A percentile compares a stretch with the other conserved stretches of the same genome.
These are phyloP conservation scores for Eucalyptus globulus DNA, from an alignment of 345 rosid genomes.

Conservation along the genomic window DNA sequence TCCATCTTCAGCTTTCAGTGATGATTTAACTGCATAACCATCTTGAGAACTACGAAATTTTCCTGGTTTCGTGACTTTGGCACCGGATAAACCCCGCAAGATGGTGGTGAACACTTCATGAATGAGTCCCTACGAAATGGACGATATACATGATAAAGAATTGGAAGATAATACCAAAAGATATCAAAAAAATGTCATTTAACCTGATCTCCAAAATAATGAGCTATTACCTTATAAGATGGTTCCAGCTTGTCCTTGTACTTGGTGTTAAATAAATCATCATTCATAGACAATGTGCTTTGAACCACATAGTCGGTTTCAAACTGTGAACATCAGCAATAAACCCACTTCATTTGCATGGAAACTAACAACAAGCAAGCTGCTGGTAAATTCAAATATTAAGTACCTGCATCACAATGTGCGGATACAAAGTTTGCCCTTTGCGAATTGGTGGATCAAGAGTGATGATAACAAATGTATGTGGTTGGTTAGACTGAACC, in stretches of 20 bases:
- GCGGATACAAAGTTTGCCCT: constrained; percentile 95
- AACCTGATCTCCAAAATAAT: background rate
- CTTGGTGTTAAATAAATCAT: constrained; percentile 69
- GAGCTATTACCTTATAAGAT: constrained; percentile 60
- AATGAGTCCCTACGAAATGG: constrained; percentile 57
- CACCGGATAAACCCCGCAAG: constrained; percentile 84
- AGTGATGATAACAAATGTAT: constrained; percentile 83
- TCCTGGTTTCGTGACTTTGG: constrained; percentile 95
- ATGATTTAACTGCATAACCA: constrained; percentile 98
- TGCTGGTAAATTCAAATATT: background rate
- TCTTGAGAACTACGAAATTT: constrained; percentile 95
- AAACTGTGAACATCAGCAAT: constrained; percentile 28
- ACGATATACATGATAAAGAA: background rate
- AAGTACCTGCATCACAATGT: constrained; percentile 86
- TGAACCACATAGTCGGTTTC: constrained; percentile 72
- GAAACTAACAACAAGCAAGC: background rate
- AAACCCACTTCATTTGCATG: background rate
- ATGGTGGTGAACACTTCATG: constrained; percentile 91
- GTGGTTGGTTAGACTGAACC: constrained; percentile 87
- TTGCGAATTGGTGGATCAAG: constrained; percentile 98
- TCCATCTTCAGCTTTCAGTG: constrained; percentile 97
- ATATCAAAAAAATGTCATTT: background rate
- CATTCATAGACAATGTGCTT: constrained; percentile 46
- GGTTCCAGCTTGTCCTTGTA: constrained; percentile 84
- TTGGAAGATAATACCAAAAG: background rate